phyloP scores from a whole-genome alignment of 2,329 filamentous ascomycete genomes.

The Phaeosphaeriaceae sp. region DNA sequence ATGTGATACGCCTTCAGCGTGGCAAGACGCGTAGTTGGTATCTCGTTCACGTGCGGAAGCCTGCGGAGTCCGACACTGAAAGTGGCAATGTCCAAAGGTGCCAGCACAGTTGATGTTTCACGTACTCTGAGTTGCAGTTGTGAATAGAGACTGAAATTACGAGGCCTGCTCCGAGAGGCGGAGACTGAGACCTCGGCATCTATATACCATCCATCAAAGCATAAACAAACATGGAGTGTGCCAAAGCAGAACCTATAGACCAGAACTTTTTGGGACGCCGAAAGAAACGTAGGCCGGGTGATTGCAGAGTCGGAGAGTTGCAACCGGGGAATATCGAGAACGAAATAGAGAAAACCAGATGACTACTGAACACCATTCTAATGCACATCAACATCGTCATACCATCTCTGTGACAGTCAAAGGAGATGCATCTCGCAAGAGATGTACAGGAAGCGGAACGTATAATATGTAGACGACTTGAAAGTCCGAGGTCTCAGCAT shows the following conservation, averaged over 20 bases:
- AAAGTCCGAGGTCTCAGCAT: constrained; percentile 28
- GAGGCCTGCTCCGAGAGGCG: neutral
- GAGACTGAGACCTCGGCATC: constrained; percentile 7
- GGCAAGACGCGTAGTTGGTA: neutral
- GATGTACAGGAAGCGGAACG: constrained; percentile 35
- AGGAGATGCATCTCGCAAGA: constrained; percentile 35
- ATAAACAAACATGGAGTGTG: neutral
- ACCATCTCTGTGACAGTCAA: constrained; percentile 31
- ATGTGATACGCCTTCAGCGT: neutral
- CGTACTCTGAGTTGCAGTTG: neutral
- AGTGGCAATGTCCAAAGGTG: no score
- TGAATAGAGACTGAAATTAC: neutral
- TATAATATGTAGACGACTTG: constrained; percentile 19
- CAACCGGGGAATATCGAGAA: constrained; percentile 31
- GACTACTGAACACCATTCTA: constrained; percentile 39
- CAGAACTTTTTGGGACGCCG: constrained; percentile 40
- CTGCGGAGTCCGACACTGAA: neutral
- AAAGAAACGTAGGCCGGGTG: constrained; percentile 23
- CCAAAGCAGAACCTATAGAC: constrained; percentile 17
- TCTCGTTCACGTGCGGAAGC: neutral
- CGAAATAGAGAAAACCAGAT: constrained; percentile 19
- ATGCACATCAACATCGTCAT: constrained; percentile 45
- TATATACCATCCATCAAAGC: constrained; percentile 14
- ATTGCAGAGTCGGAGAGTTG: constrained; percentile 17
- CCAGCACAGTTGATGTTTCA: neutral